Evolutionary conservation across 1,139 yeast species (phyloP), one percentile per base, ranked within the genome.

Genomic region (Candida albicans): DNA sequence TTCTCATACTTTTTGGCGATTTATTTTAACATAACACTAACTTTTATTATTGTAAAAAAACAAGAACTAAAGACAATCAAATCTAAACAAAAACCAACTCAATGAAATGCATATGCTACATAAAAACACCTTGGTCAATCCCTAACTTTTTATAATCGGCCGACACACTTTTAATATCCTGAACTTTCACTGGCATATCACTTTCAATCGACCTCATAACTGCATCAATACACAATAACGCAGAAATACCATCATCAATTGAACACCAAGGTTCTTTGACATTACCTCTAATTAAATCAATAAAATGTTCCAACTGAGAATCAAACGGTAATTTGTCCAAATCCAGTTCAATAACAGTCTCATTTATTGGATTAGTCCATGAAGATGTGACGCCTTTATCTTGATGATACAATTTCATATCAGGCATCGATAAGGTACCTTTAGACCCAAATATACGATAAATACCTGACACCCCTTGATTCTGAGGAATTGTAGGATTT

Each of bases 341-440:
- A 37, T 59, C 52, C 26, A 55, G 39, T n/a, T 54, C 46, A 15
- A 55, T 40, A 13, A 53, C 45, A 42, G 49, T 51, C 42, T 44
- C 59, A n/a, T 40, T 45, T 8, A 64, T 42, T 0, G 55, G 54
- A 14, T 53, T 45, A 30, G 58, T 43, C 69, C 69, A 64, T 1
- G 58, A 48, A 8, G 53, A 51, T 30, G 56, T 46, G 35, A 53
- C 32, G 12, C 37, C 45, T 39, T 44, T 42, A 40, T 40, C 34
- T 28, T 68, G 73, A 44, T 66, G 68, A 45, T 64, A 68, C 18
- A 71, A 51, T 26, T 64, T 68, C 55, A 70, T 54, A 43, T 71
- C 77, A 1, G 77, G 77, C 4, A 71, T 58, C 4, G 74, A 69
- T 30, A 71, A 57, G 2, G 75, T 70, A 1, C 74, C 75, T 22